Evolutionary conservation across 148 eudicot genomes (phyloP), one percentile per base, ranked within the genome.

Genomic region (Heliosperma pusillum): DNA sequence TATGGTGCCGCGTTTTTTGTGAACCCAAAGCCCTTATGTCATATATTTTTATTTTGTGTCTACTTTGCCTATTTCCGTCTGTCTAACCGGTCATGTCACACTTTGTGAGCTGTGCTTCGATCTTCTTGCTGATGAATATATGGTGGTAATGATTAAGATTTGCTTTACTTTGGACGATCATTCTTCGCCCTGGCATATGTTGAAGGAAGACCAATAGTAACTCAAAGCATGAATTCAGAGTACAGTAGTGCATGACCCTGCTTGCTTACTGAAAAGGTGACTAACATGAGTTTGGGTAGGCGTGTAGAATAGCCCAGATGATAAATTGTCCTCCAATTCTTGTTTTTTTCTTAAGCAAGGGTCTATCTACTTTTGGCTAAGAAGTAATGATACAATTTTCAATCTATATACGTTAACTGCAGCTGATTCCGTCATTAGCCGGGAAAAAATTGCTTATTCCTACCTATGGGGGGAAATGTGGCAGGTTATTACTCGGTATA

Each of bases 401-500:
- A n/a, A n/a, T n/a, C n/a, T n/a, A n/a, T n/a, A n/a, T n/a, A n/a
- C n/a, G n/a, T n/a, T n/a, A n/a, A n/a, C n/a, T n/a, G n/a, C n/a
- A n/a, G n/a, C n/a, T n/a, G n/a, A n/a, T n/a, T n/a, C n/a, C n/a
- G n/a, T n/a, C n/a, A n/a, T 13, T 45, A 44, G 62, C 10, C 42
- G 17, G 22, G 36, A n/a, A 16, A 24, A 65, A 53, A 52, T 16
- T 17, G 24, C 15, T 69, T 12, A 16, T 42, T 27, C 67, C 67
- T 15, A 76, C 64, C 55, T 19, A 13, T 71, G 21, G 24, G 42
- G 4, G 36, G 30, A 21, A 66, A 33, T 70, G 21, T 81, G 76
- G 85, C 88, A 95, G 98, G 99, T 95, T 76, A 87, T 95, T 76
- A 95, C 97, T 74, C 97, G 99, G 62, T 95, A 95, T 85, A 83